Evolutionary conservation across 805 yeast genomes (phyloP).

Genomic region (Barnettozyma pratensis): DNA sequence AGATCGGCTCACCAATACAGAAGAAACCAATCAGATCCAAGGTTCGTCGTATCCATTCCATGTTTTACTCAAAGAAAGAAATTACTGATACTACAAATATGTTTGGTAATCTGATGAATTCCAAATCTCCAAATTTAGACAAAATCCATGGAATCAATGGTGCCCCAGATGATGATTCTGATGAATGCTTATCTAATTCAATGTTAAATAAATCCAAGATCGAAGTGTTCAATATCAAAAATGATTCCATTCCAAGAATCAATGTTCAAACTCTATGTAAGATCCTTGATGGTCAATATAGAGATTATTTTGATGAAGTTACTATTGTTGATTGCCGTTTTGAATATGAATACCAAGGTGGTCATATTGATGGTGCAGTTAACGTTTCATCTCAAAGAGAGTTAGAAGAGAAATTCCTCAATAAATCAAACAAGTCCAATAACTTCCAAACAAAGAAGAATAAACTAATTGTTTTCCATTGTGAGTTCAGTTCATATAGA

Average conservation of each 20-base stretch:
- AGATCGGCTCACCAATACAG: conserved; percentile 37
- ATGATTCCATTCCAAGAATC: conserved; percentile 70
- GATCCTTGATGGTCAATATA: conserved; percentile 52
- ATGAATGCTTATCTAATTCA: conserved; percentile 13
- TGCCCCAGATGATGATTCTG: background rate
- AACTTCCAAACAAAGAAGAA: conserved; percentile 25
- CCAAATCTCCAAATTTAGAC: conserved; percentile 12
- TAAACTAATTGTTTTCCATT: conserved; percentile 75
- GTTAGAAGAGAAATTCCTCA: conserved; percentile 52
- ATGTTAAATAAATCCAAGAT: conserved; percentile 29
- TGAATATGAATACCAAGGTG: conserved; percentile 88
- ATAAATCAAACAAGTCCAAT: background rate
- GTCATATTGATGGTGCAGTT: conserved; percentile 81
- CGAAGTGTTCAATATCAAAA: conserved; percentile 38
- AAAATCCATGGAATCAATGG: background rate
- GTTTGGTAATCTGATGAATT: conserved; percentile 24
- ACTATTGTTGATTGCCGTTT: conserved; percentile 83
- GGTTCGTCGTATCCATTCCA: conserved; percentile 60
- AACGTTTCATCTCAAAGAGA: conserved; percentile 70
- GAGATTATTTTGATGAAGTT: conserved; percentile 36
- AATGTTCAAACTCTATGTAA: conserved; percentile 51
- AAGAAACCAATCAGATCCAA: conserved; percentile 28
- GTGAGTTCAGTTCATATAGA: conserved; percentile 88
- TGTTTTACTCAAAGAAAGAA: conserved; percentile 57
- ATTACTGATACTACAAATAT: conserved; percentile 32